A percentile compares a stretch with the other conserved stretches of the same genome.
Evolutionary conservation across 129 eudicot species (phyloP).

Genomic region (Lactuca sativa): DNA sequence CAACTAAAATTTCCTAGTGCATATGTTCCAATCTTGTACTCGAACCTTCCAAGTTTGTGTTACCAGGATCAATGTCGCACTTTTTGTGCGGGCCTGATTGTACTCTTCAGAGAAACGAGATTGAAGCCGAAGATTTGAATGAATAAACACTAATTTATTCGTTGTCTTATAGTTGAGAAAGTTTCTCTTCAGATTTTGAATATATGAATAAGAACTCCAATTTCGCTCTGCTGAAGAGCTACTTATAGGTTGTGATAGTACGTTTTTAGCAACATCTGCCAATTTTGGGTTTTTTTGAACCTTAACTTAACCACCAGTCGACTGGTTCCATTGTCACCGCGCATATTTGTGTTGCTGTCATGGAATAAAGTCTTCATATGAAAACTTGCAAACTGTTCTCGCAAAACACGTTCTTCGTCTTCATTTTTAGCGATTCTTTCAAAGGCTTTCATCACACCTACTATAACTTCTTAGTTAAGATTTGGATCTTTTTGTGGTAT

Average conservation of each 20-base stretch:
- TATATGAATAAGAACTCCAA: neutral
- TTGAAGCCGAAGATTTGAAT: neutral
- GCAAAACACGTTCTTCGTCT: neutral
- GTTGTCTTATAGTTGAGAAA: neutral
- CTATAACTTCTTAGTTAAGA: neutral
- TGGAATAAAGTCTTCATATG: neutral
- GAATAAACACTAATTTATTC: neutral
- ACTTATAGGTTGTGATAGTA: neutral
- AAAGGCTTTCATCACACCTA: neutral
- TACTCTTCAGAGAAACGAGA: neutral
- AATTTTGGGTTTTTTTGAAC: neutral
- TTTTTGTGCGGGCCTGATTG: neutral
- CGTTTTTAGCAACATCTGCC: neutral
- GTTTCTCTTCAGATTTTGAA: neutral
- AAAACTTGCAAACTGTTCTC: neutral
- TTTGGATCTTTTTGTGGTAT: neutral
- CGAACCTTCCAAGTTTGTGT: neutral
- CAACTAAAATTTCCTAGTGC: too few species aligned
- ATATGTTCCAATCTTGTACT: neutral
- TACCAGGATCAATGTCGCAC: neutral
- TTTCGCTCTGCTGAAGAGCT: neutral
- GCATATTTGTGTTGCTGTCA: neutral
- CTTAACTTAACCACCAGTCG: neutral
- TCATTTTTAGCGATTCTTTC: neutral
- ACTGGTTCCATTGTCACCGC: neutral